These are phyloP conservation scores for Colletotrichum sp. DNA, from an alignment of 2,329 filamentous ascomycete species.

Conservation along the genomic window DNA sequence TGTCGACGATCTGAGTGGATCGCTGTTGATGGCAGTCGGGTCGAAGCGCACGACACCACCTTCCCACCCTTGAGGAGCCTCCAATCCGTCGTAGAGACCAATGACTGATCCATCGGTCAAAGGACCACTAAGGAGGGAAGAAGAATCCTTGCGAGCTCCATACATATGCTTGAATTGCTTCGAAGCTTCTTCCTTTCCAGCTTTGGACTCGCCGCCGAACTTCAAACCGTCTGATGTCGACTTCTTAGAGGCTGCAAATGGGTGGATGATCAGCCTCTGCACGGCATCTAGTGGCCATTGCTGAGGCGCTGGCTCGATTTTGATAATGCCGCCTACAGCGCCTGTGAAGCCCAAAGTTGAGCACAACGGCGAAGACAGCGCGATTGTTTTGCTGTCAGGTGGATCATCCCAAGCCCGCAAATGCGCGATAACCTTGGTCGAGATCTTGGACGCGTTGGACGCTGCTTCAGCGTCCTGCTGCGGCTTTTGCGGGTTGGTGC, in stretches of 20 bases:
- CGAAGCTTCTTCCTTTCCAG: conserved; percentile 78
- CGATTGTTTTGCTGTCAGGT: conserved; percentile 80
- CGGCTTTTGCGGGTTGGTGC: conserved; percentile 57
- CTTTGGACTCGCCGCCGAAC: conserved; percentile 87
- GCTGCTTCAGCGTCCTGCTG: conserved; percentile 71
- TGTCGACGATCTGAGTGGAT: conserved; percentile 15
- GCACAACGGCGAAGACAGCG: conserved; percentile 80
- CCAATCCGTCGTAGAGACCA: conserved; percentile 59
- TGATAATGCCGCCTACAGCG: conserved; percentile 85
- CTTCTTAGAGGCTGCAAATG: conserved; percentile 70
- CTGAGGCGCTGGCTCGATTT: conserved; percentile 81
- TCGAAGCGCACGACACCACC: conserved; percentile 86
- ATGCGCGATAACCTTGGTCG: conserved; percentile 76
- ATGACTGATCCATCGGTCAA: conserved; percentile 89
- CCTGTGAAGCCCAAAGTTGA: conserved; percentile 72
- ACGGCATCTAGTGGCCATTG: conserved; percentile 72
- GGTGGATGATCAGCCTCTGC: conserved; percentile 76
- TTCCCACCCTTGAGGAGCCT: conserved; percentile 70
- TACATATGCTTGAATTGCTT: conserved; percentile 78
- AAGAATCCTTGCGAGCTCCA: conserved; percentile 38
- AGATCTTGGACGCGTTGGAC: conserved; percentile 53
- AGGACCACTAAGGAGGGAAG: conserved; percentile 75
- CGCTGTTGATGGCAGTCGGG: conserved; percentile 46
- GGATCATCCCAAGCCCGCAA: conserved; percentile 84
- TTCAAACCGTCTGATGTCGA: conserved; percentile 68